Conservation (phyloP, 2,329 filamentous ascomycete genomes). For the Curvularia sp. region DNA sequence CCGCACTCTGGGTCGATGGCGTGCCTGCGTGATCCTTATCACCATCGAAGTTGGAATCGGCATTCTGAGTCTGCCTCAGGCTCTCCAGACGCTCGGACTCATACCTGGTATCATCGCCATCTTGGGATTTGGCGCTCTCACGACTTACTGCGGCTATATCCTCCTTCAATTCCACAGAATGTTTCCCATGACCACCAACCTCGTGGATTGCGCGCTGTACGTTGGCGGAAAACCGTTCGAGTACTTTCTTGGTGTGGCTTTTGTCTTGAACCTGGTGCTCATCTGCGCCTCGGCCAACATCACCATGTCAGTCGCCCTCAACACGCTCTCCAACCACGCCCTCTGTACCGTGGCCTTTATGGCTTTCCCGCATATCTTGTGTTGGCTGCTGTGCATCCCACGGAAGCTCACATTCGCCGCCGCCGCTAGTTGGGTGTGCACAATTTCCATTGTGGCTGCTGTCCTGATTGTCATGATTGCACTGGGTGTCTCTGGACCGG, state of each 20-base stretch:
- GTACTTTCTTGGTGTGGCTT: constrained; percentile 33
- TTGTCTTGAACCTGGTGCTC: constrained; percentile 38
- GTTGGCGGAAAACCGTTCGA: constrained; percentile 39
- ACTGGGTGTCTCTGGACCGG: constrained; percentile 61
- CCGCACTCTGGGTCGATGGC: constrained; percentile 37
- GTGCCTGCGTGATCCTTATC: constrained; percentile 40
- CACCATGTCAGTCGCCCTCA: constrained; percentile 65
- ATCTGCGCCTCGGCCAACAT: constrained; percentile 41
- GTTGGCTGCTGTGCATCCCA: constrained; percentile 65
- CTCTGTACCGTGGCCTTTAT: constrained; percentile 71
- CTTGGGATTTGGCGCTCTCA: constrained; percentile 35
- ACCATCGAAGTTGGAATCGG: constrained; percentile 44
- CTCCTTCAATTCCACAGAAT: constrained; percentile 36
- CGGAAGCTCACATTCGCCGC: constrained; percentile 68
- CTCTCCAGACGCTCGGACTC: constrained; percentile 37
- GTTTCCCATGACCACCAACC: constrained; percentile 40
- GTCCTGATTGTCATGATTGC: constrained; percentile 73
- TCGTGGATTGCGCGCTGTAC: constrained; percentile 40
- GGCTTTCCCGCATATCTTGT: constrained; percentile 65
- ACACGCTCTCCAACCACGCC: constrained; percentile 66
- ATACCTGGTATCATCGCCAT: constrained; percentile 43
- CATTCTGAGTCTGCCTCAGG: constrained; percentile 38
- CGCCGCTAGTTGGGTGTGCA: constrained; percentile 64
- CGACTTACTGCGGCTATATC: constrained; percentile 39
- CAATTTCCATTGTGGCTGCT: constrained; percentile 66